A percentile compares a stretch with the other conserved stretches of the same genome.
phyloP scores from a whole-genome alignment of 805 yeast genomes.

The Candida qinlingensis region DNA sequence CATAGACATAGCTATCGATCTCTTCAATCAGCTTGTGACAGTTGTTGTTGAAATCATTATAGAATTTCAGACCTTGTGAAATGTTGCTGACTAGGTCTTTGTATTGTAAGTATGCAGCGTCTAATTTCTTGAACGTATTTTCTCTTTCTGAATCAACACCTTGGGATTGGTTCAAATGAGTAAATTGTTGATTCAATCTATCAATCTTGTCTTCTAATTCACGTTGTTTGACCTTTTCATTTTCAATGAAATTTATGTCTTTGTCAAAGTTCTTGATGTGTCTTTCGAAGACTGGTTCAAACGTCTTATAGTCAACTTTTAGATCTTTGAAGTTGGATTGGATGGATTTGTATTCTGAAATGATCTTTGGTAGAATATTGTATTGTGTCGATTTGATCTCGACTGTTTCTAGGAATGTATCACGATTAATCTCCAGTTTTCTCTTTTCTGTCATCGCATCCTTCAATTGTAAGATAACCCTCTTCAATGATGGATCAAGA shows the following conservation, averaged over 20 bases:
- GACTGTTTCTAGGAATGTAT: constrained; percentile 35
- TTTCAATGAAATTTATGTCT: constrained; percentile 44
- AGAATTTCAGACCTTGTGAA: constrained; percentile 66
- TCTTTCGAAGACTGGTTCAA: constrained; percentile 36
- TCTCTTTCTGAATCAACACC: constrained; percentile 31
- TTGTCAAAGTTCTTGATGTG: constrained; percentile 42
- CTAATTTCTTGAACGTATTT: constrained; percentile 45
- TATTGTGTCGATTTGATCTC: constrained; percentile 41
- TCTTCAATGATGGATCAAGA: constrained; percentile 31
- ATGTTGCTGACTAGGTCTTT: constrained; percentile 55
- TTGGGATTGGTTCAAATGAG: constrained; percentile 11
- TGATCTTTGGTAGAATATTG: constrained; percentile 47
- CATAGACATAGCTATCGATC: constrained; percentile 46
- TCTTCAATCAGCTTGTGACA: constrained; percentile 40
- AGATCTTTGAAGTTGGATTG: constrained; percentile 15
- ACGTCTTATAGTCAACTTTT: constrained; percentile 25
- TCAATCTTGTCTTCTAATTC: constrained; percentile 36
- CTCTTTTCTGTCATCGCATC: constrained; percentile 26
- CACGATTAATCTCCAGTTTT: constrained; percentile 35
- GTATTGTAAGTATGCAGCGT: constrained; percentile 17
- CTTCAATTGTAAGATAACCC: constrained; percentile 30
- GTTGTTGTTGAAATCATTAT: constrained; percentile 51
- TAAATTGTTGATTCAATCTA: constrained; percentile 27
- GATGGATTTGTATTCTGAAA: constrained; percentile 38
- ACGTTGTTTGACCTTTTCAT: constrained; percentile 34